Evolutionary conservation across 208 protist genomes (phyloP), one percentile per base, ranked within the genome.

Genomic region (Giardia muris): DNA sequence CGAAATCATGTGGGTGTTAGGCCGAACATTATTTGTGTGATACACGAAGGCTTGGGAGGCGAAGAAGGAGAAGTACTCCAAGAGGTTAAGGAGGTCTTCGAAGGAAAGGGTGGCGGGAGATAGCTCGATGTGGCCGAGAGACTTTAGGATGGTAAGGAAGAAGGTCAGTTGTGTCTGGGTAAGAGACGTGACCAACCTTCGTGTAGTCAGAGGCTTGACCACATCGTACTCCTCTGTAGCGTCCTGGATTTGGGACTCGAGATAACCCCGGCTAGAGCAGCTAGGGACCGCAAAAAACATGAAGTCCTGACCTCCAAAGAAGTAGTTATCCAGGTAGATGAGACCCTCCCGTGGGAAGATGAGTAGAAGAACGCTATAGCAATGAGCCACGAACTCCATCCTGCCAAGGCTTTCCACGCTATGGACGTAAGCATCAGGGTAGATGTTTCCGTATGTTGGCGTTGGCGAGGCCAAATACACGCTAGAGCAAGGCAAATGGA

Each of bases 121-220:
- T 10, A 76, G 10, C 30, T 10, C 19, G 19, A 76, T 10, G 19
- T 76, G 10, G 19, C 57, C 57, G 57, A 76, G 57, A 76, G 57
- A 76, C 30, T 30, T 76, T 30, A 76, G 57, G 57, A 30, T 76
- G 19, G 57, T 30, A 39, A 76, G 57, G 57, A 76, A 30, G 30
- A 76, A 76, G 57, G 57, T 30, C 10, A 76, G 57, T 76, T 76
- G 10, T 30, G 10, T 10, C 57, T 76, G 57, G 19, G 57, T 39
- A 10, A 76, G 30, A 30, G 30, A 76, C 10, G 57, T 39, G 10
- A 76, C 30, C n/a, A n/a, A n/a, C n/a, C n/a, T n/a, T n/a, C n/a
- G n/a, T n/a, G n/a, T n/a, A n/a, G n/a, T n/a, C n/a, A n/a, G n/a
- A 76, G 57, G 57, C 57, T 76, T 76, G 57, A 76, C 57, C 57